Percentiles rank a stretch among this genome's conserved stretches.
phyloP scores from a whole-genome alignment of 768 basidiomycete genomes.

The Leccinum sublutescens region DNA sequence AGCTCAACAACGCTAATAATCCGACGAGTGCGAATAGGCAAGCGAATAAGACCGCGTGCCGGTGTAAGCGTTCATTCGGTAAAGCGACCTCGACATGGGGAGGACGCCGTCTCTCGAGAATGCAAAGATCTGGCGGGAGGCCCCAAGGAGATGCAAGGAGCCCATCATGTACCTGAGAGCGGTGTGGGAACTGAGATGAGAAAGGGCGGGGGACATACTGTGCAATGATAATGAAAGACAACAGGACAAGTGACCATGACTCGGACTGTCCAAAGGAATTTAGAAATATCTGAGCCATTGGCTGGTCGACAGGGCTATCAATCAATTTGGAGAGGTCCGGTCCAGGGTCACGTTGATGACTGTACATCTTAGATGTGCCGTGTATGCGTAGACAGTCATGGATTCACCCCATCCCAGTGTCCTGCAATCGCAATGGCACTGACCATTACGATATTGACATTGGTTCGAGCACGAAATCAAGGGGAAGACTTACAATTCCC shows the following conservation, averaged over 20 bases:
- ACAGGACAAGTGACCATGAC: slow-evolving; percentile 44
- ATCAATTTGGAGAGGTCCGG: slow-evolving; percentile 40
- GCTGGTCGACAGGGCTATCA: slow-evolving; percentile 33
- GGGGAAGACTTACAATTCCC: slow-evolving; percentile 44
- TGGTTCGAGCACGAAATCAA: neutral
- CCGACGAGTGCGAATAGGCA: neutral
- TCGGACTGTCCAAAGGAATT: slow-evolving; percentile 37
- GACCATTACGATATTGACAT: slow-evolving; percentile 11
- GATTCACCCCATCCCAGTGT: slow-evolving; percentile 43
- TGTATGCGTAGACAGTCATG: neutral
- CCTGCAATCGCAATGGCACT: slow-evolving; percentile 42
- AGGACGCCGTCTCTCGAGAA: neutral
- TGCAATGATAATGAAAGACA: slow-evolving; percentile 50
- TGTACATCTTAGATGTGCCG: slow-evolving; percentile 6
- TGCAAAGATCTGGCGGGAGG: neutral
- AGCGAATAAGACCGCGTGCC: neutral
- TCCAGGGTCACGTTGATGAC: slow-evolving; percentile 54
- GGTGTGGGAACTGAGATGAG: neutral
- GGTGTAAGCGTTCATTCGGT: neutral
- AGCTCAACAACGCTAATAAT: neutral
- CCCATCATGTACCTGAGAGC: slow-evolving; percentile 34
- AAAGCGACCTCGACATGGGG: neutral
- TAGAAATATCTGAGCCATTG: slow-evolving; percentile 42
- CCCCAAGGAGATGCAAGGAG: neutral
- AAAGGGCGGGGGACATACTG: slow-evolving; percentile 33